A percentile compares a stretch with the other conserved stretches of the same genome.
phyloP scores from a whole-genome alignment of 1,139 yeast species.

The Scheffersomyces segobiensis region DNA sequence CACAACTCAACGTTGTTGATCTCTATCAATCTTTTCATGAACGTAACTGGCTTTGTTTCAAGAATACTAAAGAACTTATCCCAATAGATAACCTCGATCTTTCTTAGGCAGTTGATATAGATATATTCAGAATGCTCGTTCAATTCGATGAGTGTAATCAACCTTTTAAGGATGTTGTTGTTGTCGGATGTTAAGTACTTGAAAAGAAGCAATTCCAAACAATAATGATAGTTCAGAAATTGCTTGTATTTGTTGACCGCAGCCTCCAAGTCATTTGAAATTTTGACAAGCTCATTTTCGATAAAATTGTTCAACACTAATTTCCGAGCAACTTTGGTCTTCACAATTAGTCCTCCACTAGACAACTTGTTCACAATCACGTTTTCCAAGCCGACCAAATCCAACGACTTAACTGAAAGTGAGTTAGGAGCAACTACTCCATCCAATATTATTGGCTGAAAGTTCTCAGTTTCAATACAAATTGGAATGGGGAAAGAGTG shows the following conservation, averaged over 20 bases:
- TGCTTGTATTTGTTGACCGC: conserved; percentile 22
- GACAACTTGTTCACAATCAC: conserved; percentile 17
- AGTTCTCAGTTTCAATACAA: conserved; percentile 25
- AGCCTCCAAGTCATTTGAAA: conserved; percentile 12
- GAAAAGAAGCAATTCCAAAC: conserved; percentile 42
- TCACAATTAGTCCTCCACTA: conserved; percentile 21
- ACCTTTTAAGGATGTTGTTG: conserved; percentile 17
- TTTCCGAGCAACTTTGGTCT: conserved; percentile 30
- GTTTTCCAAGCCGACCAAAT: conserved; percentile 38
- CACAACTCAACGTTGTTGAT: conserved; percentile 40
- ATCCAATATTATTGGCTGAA: conserved; percentile 31
- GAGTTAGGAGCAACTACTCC: conserved; percentile 8
- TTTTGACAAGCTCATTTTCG: conserved; percentile 35
- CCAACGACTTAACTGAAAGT: conserved; percentile 14
- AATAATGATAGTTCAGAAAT: conserved; percentile 37
- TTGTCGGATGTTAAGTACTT: conserved; percentile 28
- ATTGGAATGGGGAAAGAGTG: conserved; percentile 23
- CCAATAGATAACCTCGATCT: conserved; percentile 47
- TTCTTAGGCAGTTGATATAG: conserved; percentile 44
- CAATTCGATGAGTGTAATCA: conserved; percentile 32
- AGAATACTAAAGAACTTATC: conserved; percentile 33
- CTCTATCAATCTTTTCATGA: conserved; percentile 39
- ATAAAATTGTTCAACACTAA: conserved; percentile 40
- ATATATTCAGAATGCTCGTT: conserved; percentile 31
- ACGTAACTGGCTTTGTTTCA: conserved; percentile 37